These are phyloP conservation scores for Phoma sp. DNA, from an alignment of 2,329 filamentous ascomycete species.

Conservation along the genomic window DNA sequence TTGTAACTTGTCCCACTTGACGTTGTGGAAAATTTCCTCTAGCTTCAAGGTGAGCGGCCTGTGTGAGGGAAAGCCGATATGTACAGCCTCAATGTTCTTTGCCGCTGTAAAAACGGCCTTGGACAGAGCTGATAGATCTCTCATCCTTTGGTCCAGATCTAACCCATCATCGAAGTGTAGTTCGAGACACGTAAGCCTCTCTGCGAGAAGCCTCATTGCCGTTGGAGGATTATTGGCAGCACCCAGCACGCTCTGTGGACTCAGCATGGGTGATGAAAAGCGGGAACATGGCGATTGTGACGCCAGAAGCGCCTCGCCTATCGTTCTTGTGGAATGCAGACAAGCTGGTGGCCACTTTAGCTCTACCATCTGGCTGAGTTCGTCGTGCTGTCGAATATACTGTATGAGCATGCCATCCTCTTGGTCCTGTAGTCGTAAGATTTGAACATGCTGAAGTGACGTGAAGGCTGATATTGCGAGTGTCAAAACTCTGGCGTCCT, in stretches of 20 bases:
- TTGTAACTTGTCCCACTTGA: slow-evolving; percentile 66
- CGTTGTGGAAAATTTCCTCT: slow-evolving; percentile 67
- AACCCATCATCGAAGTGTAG: slow-evolving; percentile 66
- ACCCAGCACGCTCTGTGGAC: slow-evolving; percentile 63
- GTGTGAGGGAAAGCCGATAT: slow-evolving; percentile 68
- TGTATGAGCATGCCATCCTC: slow-evolving; percentile 62
- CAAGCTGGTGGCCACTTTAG: slow-evolving; percentile 69
- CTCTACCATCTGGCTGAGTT: slow-evolving; percentile 55
- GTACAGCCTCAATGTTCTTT: slow-evolving; percentile 66
- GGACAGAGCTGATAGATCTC: slow-evolving; percentile 64
- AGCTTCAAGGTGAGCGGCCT: slow-evolving; percentile 63
- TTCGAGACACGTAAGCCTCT: slow-evolving; percentile 66
- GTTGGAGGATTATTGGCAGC: slow-evolving; percentile 56
- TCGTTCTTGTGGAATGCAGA: slow-evolving; percentile 64
- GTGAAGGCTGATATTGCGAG: slow-evolving; percentile 65
- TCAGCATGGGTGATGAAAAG: slow-evolving; percentile 69
- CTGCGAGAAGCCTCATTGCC: slow-evolving; percentile 59
- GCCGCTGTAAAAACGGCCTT: slow-evolving; percentile 64
- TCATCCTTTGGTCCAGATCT: slow-evolving; percentile 64
- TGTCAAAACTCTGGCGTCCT: slow-evolving; percentile 61
- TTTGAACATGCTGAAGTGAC: slow-evolving; percentile 67
- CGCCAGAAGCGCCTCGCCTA: slow-evolving; percentile 63
- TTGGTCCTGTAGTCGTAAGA: slow-evolving; percentile 67
- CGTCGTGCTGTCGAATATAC: slow-evolving; percentile 58
- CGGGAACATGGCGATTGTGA: slow-evolving; percentile 64